Conservation (phyloP, 495 filamentous ascomycete species). For the Aspergillus taichungensis region DNA sequence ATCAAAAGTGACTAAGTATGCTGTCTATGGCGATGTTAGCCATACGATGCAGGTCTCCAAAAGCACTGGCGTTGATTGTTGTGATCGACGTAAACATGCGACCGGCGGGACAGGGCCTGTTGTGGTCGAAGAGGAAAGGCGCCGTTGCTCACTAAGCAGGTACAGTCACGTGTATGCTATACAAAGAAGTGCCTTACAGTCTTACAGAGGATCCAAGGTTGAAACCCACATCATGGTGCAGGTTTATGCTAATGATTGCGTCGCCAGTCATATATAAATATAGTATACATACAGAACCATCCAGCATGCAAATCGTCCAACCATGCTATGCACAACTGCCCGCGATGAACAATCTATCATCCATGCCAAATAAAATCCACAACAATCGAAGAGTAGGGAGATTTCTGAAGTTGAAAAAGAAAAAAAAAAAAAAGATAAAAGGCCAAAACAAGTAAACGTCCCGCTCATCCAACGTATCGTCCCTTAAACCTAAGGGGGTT, state of each 20-base stretch:
- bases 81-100: too few relatives aligned
- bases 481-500: conserved; percentile 18
- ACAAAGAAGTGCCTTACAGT: too few relatives aligned
- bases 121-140: too few relatives aligned
- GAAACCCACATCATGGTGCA: conserved; percentile 1
- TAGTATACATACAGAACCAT: conserved; percentile 6
- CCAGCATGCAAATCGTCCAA: conserved; percentile 18
- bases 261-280: conserved; percentile 26
- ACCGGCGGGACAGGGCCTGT: too few relatives aligned
- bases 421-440: conserved; percentile 4
- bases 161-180: too few relatives aligned
- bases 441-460: conserved; percentile 1
- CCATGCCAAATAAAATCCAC: conserved; percentile 13
- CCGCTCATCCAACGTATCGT: conserved; percentile 26
- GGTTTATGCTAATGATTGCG: conserved; percentile 21
- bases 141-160: too few relatives aligned
- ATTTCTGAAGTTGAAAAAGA: conserved; percentile 28
- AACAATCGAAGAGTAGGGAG: conserved; percentile 27
- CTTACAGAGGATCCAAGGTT: background rate
- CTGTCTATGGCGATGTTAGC: too few relatives aligned
- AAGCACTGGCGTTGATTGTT: too few relatives aligned
- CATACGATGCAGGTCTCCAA: too few relatives aligned
- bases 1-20: too few relatives aligned
- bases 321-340: conserved; percentile 26
- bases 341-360: conserved; percentile 9